Base-by-base conservation (phyloP, 805 yeast species). In the Saccharomycopsis fodiens region DNA sequence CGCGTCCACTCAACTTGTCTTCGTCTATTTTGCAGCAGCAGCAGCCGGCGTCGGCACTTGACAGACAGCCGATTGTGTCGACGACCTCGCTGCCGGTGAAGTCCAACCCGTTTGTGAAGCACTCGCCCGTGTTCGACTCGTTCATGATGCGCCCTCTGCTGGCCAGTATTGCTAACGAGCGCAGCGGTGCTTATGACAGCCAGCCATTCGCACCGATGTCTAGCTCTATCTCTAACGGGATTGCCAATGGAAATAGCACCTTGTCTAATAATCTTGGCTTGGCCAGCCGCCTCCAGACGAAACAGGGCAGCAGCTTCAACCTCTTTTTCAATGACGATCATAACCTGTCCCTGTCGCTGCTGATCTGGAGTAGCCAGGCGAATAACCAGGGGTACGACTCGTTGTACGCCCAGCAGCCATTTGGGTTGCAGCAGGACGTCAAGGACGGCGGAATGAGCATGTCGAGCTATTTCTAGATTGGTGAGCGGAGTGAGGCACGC, bases 401-500 rank as follows among this genome's bases (percentile, higher is more conserved):
- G 12, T 12, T n/a, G 22, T 38, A 44, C 27, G 30, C 25, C 19
- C 32, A 7, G 2, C 30, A 22, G n/a, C n/a, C n/a, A n/a, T n/a
- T n/a, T n/a, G n/a, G n/a, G n/a, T n/a, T n/a, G n/a, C n/a, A n/a
- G 12, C 20, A 30, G 19, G 5, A 27, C 21, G 22, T n/a, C 30
- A 23, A n/a, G 17, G 17, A 39, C 6, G 35, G 35, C 27, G 31
- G 31, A 12, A 45, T 43, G 46, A 43, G 46, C 22, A 12, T 36
- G 42, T 43, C 46, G 3, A 36, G 42, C 17, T 43, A 43, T 22
- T 43, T 43, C 42, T 43, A 36, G 17, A n/a, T n/a, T n/a, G n/a
- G n/a, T n/a, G n/a, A n/a, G n/a, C n/a, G n/a, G n/a, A n/a, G n/a
- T n/a, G n/a, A n/a, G n/a, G n/a, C n/a, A n/a, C n/a, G n/a, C n/a